These are phyloP conservation scores for Dryas alaskensis DNA, from an alignment of 306 rosid species.

Conservation along the genomic window DNA sequence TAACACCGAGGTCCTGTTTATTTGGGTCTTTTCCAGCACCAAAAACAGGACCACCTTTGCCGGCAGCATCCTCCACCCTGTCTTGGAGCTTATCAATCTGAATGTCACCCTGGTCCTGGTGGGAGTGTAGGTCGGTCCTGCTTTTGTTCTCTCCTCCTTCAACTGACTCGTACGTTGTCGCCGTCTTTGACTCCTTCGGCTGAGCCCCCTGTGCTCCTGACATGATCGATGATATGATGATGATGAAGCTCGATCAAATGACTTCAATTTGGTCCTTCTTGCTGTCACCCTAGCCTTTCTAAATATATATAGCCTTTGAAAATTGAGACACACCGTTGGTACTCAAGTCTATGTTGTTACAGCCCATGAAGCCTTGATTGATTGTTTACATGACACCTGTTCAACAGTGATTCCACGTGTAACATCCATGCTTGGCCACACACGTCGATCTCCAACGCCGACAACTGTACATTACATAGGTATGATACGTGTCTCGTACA, in stretches of 20 bases:
- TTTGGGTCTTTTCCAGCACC: conserved; percentile 58
- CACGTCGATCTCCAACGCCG: too few species aligned
- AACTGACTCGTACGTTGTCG: conserved; percentile 61
- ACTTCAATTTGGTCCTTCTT: too few species aligned
- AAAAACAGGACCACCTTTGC: conserved; percentile 75
- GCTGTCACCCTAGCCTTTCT: too few species aligned
- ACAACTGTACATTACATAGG: too few species aligned
- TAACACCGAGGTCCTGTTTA: conserved; percentile 67
- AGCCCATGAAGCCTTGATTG: too few species aligned
- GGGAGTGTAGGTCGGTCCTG: conserved; percentile 43
- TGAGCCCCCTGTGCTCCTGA: conserved; percentile 89
- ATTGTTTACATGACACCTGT: too few species aligned
- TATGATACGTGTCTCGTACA: too few species aligned
- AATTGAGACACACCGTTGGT: neutral
- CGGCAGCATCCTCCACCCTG: conserved; percentile 57
- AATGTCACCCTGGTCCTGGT: conserved; percentile 68
- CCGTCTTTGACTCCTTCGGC: conserved; percentile 56
- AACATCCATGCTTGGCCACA: too few species aligned
- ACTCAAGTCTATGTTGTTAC: neutral
- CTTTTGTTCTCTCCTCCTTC: conserved; percentile 69
- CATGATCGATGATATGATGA: conserved; percentile 28
- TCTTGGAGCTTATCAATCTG: conserved; percentile 73
- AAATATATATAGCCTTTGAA: neutral
- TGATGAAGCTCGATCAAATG: too few species aligned
- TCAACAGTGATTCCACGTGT: too few species aligned